A percentile compares a stretch with the other conserved stretches of the same genome.
phyloP scores from a whole-genome alignment of 257 asterid genomes.

The Penstemon eatonii region DNA sequence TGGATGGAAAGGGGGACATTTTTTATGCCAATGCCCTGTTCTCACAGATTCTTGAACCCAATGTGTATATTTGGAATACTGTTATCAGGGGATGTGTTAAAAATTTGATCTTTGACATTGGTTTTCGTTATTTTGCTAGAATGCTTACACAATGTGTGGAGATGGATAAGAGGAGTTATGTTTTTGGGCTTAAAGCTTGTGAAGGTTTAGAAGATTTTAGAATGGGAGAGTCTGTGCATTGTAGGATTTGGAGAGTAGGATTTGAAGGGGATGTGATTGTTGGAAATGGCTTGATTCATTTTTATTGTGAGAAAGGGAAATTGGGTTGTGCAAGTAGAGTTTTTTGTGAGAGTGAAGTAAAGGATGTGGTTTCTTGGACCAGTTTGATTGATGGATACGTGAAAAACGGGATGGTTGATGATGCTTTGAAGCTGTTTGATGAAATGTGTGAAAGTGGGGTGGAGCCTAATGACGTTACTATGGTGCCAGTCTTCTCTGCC shows the following conservation, averaged over 20 bases:
- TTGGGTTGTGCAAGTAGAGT: constrained; percentile 39
- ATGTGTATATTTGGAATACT: constrained; percentile 77
- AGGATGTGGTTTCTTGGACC: constrained; percentile 88
- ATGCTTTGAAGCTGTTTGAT: constrained; percentile 61
- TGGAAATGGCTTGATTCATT: constrained; percentile 67
- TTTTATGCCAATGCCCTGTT: constrained; percentile 53
- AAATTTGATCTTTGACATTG: constrained; percentile 42
- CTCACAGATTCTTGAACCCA: constrained; percentile 52
- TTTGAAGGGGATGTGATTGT: constrained; percentile 56
- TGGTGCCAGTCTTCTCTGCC: constrained; percentile 67
- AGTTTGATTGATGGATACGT: constrained; percentile 67
- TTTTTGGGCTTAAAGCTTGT: constrained; percentile 66
- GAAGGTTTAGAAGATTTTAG: constrained; percentile 42
- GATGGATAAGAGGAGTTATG: constrained; percentile 70
- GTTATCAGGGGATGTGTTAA: constrained; percentile 66
- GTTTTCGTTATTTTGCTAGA: constrained; percentile 48
- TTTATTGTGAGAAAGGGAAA: constrained; percentile 52
- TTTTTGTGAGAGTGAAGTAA: constrained; percentile 52
- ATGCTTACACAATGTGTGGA: constrained; percentile 56
- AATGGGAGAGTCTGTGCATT: constrained; percentile 51
- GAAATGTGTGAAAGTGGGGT: constrained; percentile 52
- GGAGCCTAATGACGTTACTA: constrained; percentile 73
- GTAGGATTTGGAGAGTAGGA: constrained; percentile 70
- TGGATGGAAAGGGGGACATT: constrained; percentile 58
- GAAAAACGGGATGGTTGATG: constrained; percentile 53